Conservation (phyloP, 2,329 filamentous ascomycete genomes). For the Diplodia mutila region DNA sequence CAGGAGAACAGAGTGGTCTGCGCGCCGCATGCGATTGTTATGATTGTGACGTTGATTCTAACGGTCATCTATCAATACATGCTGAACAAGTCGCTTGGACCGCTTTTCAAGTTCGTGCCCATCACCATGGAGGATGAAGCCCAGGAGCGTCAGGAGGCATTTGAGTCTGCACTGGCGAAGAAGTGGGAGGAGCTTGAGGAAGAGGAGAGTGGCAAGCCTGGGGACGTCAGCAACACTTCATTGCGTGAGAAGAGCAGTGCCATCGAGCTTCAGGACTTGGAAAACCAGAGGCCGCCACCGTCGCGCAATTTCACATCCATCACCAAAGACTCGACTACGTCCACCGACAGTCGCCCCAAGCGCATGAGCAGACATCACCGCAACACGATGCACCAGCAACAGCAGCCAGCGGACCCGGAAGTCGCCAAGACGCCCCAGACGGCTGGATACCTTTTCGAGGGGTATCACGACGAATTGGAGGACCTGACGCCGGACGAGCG, state of each 20-base stretch:
- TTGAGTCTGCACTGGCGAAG: slow-evolving; percentile 70
- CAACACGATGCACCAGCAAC: slow-evolving; percentile 29
- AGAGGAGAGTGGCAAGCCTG: slow-evolving; percentile 30
- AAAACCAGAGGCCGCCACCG: slow-evolving; percentile 12
- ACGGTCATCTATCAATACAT: slow-evolving; percentile 79
- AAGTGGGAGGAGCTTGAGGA: slow-evolving; percentile 35
- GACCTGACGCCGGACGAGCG: slow-evolving; percentile 89
- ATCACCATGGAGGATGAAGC: slow-evolving; percentile 97
- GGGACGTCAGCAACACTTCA: slow-evolving; percentile 1
- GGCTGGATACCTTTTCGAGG: slow-evolving; percentile 62
- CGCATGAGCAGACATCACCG: slow-evolving; percentile 32
- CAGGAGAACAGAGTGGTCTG: slow-evolving; percentile 60
- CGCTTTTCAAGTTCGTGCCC: slow-evolving; percentile 84
- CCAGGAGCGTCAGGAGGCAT: slow-evolving; percentile 85
- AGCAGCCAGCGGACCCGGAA: slow-evolving; percentile 5
- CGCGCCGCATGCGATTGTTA: slow-evolving; percentile 77
- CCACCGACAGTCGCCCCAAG: slow-evolving; percentile 24
- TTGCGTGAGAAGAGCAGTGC: slow-evolving; percentile 30
- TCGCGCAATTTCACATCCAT: neutral
- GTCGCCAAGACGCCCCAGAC: slow-evolving; percentile 4
- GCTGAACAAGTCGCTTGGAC: slow-evolving; percentile 80
- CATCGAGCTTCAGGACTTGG: slow-evolving; percentile 38
- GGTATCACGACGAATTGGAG: slow-evolving; percentile 90
- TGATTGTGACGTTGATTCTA: slow-evolving; percentile 74
- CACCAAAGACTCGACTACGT: neutral